A percentile compares a stretch with the other conserved stretches of the same genome.
Evolutionary conservation across 768 basidiomycete genomes (phyloP).

Genomic region (Hydnomerulius pinastri): DNA sequence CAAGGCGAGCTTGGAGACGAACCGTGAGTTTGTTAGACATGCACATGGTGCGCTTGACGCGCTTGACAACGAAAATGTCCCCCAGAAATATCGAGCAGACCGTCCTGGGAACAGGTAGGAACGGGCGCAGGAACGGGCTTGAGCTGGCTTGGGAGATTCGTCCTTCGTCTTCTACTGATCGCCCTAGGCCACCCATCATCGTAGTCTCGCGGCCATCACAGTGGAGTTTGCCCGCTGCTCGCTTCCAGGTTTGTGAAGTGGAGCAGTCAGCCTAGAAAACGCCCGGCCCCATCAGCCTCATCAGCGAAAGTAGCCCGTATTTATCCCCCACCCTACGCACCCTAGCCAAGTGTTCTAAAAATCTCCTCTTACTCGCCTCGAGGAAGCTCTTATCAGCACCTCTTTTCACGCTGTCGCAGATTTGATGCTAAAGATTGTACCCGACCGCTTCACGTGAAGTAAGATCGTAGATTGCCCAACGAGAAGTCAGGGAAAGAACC

Average conservation of each 20-base stretch:
- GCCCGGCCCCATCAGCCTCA: background rate
- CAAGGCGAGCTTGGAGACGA: too few relatives aligned
- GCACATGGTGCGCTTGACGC: background rate
- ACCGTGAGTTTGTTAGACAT: too few relatives aligned
- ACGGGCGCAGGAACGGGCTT: too few relatives aligned
- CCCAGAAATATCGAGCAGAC: background rate
- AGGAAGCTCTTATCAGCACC: background rate
- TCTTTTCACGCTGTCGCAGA: background rate
- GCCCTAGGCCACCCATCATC: too few relatives aligned
- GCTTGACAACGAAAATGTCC: background rate
- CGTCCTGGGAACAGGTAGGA: background rate
- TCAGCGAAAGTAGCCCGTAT: background rate
- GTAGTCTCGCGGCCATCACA: background rate
- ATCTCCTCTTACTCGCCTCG: background rate
- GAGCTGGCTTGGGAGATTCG: too few relatives aligned
- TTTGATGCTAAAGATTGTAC: conserved; percentile 1
- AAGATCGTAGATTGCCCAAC: too few relatives aligned
- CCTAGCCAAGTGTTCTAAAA: background rate
- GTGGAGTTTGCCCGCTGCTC: background rate
- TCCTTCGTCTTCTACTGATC: too few relatives aligned
- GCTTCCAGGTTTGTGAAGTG: background rate
- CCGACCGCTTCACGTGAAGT: conserved; percentile 7
- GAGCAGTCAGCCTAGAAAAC: background rate
- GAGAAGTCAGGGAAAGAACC: too few relatives aligned
- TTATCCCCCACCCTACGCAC: background rate